Base-by-base conservation (phyloP, 495 filamentous ascomycete species). In the Trichoderma reesei region DNA sequence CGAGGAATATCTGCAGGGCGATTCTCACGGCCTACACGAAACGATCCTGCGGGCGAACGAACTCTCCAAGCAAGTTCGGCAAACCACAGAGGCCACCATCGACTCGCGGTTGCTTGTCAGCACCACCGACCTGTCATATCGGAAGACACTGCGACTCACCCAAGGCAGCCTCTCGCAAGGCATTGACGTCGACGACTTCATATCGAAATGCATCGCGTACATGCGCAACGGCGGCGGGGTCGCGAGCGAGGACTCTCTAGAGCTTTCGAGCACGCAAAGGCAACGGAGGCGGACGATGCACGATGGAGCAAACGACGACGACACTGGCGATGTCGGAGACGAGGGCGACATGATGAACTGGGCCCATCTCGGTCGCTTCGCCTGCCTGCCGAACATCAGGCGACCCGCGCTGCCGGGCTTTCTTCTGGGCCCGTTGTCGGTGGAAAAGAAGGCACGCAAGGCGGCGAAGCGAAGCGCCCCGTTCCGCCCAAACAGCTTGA, bases 161-260 rank as follows among this genome's bases (percentile, higher is more conserved):
- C 75, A 88, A 2, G 93, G 92, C 8, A 86, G 87, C 64, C 70
- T 79, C 5, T 80, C 81, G 7, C 83, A 85, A 41, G 89, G 91
- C 3, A 77, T 98, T 33, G 95, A 98, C 68, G 82, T 95, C 0
- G 93, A 98, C 67, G 90, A 96, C 66, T 97, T 98, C 69, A 87
- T 98, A 9, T 89, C 89, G 0, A 96, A 95, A 72, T 93, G 89
- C 71, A 90, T 95, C 59, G 82, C 81, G 1, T 98, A 87, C 71
- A 98, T 98, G 95, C 82, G 84, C 14, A 75, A 80, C 11, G 86
- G 85, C 70, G 66, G 73, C 8, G 76, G 76, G 1, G 75, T 79
- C 41, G 72, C 72, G 2, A 71, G 77, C 41, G 76, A 78, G 38
- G 67, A 76, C 4, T 74, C 75, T 5, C 67, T 68, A 3, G 78